These are phyloP conservation scores for Pythium myriotylum DNA, from an alignment of 352 stramenopile genomes.

Conservation along the genomic window DNA sequence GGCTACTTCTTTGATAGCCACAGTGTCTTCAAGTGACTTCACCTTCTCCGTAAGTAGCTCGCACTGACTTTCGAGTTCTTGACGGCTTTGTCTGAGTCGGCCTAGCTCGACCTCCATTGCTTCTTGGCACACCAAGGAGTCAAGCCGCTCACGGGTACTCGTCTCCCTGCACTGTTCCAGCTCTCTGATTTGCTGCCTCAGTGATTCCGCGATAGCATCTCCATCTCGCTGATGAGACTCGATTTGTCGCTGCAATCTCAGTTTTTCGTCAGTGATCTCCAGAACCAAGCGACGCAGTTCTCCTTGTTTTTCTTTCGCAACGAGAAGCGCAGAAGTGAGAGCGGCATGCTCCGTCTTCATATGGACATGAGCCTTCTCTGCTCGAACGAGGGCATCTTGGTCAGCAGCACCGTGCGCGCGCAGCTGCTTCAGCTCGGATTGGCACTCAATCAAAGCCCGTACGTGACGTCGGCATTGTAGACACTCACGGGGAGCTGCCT, in stretches of 20 bases:
- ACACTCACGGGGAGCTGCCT: constrained; percentile 20
- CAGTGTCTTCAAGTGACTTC: neutral
- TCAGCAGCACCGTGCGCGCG: constrained; percentile 39
- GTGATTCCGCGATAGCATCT: constrained; percentile 30
- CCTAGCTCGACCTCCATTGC: constrained; percentile 4
- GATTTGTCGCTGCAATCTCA: constrained; percentile 41
- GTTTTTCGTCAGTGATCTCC: constrained; percentile 58
- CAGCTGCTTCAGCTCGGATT: constrained; percentile 55
- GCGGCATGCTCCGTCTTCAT: constrained; percentile 50
- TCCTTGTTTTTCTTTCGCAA: constrained; percentile 57
- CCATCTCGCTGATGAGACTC: constrained; percentile 42
- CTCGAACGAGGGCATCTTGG: constrained; percentile 46
- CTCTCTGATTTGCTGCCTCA: constrained; percentile 40
- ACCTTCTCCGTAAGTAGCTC: neutral
- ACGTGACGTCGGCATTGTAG: constrained; percentile 45
- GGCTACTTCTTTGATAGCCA: too few relatives aligned
- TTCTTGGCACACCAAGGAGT: constrained; percentile 3
- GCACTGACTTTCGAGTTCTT: neutral
- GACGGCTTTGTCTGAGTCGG: neutral
- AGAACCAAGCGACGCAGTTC: constrained; percentile 49
- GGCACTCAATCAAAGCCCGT: constrained; percentile 39
- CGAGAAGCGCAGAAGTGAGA: constrained; percentile 44
- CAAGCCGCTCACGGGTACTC: neutral
- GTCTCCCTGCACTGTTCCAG: constrained; percentile 29
- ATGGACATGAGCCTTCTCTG: constrained; percentile 44